Conservation (phyloP, 2,329 filamentous ascomycete genomes). For the Neonectria hederae region DNA sequence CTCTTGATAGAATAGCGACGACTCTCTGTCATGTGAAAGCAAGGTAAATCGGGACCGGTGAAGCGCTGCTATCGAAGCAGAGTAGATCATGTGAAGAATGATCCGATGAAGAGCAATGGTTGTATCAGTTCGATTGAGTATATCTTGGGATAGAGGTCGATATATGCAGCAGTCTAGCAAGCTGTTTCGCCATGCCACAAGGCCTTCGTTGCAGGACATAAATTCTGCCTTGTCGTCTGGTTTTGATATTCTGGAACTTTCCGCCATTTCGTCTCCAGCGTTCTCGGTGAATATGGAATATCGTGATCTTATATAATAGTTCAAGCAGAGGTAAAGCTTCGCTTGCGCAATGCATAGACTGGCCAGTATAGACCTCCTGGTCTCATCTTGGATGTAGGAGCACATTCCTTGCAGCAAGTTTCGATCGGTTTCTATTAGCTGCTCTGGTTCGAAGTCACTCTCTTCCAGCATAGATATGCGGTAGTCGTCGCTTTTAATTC, state of each 20-base stretch:
- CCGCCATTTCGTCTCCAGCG: constrained; percentile 76
- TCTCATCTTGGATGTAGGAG: not conserved
- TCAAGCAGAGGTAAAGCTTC: constrained; percentile 86
- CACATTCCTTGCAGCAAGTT: not conserved
- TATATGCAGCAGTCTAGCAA: constrained; percentile 79
- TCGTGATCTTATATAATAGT: constrained; percentile 84
- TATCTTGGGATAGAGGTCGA: constrained; percentile 55
- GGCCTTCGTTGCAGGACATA: constrained; percentile 72
- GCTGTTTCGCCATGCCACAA: constrained; percentile 73
- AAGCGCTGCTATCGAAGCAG: constrained; percentile 87
- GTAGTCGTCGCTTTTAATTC: constrained; percentile 91
- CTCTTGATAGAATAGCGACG: constrained; percentile 76
- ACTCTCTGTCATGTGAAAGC: constrained; percentile 59
- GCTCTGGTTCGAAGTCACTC: constrained; percentile 75
- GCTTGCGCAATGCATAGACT: constrained; percentile 90
- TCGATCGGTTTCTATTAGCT: not conserved
- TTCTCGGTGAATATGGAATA: constrained; percentile 84
- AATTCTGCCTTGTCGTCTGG: constrained; percentile 10
- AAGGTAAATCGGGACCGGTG: constrained; percentile 89
- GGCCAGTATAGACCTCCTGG: constrained; percentile 65
- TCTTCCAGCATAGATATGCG: constrained; percentile 88
- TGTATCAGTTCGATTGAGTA: constrained; percentile 41
- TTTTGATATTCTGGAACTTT: not conserved
- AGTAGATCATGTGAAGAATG: constrained; percentile 91
- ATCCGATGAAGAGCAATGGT: constrained; percentile 75